These are phyloP conservation scores for Microthyrium microscopicum DNA, from an alignment of 2,329 filamentous ascomycete genomes.

Conservation along the genomic window DNA sequence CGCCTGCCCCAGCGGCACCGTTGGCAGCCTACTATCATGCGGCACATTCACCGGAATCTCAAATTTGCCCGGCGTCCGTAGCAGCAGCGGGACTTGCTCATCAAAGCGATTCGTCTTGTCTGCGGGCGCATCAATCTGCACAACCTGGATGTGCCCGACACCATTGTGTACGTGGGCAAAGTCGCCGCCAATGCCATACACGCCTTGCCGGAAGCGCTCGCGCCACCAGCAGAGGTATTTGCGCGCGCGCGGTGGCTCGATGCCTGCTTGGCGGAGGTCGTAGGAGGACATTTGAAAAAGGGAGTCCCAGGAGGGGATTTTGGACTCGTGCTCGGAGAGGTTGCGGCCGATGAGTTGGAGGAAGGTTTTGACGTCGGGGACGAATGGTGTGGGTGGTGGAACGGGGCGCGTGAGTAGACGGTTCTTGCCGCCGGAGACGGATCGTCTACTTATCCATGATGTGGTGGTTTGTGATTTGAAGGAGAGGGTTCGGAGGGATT, in stretches of 20 bases:
- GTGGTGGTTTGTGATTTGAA: not conserved
- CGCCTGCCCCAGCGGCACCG: conserved; percentile 36
- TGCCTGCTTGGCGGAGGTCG: conserved; percentile 8
- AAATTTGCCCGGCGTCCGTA: conserved; percentile 36
- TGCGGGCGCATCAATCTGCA: conserved; percentile 35
- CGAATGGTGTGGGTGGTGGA: conserved; percentile 10
- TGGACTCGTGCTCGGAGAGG: conserved; percentile 8
- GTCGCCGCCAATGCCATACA: conserved; percentile 10
- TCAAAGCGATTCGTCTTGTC: no score
- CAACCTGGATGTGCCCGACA: conserved; percentile 32
- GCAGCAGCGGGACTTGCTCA: no score
- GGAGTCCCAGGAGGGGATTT: conserved; percentile 10
- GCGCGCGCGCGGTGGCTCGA: conserved; percentile 9
- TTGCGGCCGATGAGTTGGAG: conserved; percentile 10
- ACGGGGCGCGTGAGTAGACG: conserved; percentile 8
- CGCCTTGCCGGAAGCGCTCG: conserved; percentile 9
- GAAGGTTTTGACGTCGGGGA: conserved; percentile 10
- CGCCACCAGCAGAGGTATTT: conserved; percentile 10
- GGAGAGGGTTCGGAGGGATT: conserved; percentile 4
- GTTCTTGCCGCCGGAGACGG: not conserved
- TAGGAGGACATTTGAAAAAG: conserved; percentile 9
- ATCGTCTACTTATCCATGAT: conserved; percentile 1
- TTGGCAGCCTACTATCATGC: conserved; percentile 32
- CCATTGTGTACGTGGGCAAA: conserved; percentile 9
- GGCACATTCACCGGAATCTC: conserved; percentile 44